Conservation (phyloP, 1,284 basidiomycete genomes). For the Dichomitus squalens region DNA sequence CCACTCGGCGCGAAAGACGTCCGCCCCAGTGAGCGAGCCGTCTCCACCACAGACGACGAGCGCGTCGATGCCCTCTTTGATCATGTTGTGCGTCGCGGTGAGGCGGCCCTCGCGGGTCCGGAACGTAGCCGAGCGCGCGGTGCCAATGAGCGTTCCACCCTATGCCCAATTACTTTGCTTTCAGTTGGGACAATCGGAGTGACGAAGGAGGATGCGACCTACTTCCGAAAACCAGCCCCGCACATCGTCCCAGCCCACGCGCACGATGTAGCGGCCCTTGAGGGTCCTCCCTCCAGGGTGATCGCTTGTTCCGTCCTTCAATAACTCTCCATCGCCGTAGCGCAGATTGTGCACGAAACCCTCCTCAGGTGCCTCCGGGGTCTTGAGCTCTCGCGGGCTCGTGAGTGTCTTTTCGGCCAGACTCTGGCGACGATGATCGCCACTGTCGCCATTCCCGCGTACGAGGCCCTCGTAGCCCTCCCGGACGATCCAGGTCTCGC, state of each 20-base stretch:
- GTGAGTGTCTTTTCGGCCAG: constrained; percentile 25
- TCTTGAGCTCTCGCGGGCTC: constrained; percentile 21
- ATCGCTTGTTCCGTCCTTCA: constrained; percentile 92
- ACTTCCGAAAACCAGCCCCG: constrained; percentile 92
- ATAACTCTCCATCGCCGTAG: constrained; percentile 89
- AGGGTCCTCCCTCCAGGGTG: constrained; percentile 67
- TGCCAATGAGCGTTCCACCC: constrained; percentile 97
- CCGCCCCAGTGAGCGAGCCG: constrained; percentile 94
- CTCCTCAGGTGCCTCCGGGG: constrained; percentile 32
- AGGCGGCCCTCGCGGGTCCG: constrained; percentile 86
- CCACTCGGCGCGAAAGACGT: constrained; percentile 95
- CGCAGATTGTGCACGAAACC: constrained; percentile 70
- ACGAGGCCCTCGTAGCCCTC: constrained; percentile 98
- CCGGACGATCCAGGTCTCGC: constrained; percentile 90
- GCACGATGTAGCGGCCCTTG: constrained; percentile 91
- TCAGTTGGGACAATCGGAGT: constrained; percentile 5
- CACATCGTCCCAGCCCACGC: constrained; percentile 99
- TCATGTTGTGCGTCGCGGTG: constrained; percentile 87
- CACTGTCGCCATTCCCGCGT: constrained; percentile 60
- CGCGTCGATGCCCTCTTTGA: constrained; percentile 96
- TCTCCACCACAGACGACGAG: constrained; percentile 97
- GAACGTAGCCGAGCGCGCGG: constrained; percentile 89
- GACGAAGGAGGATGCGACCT: constrained; percentile 22
- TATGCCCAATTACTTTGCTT: constrained; percentile 32
- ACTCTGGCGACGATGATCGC: constrained; percentile 29